These are phyloP conservation scores for Cladosporium colombiae DNA, from an alignment of 2,329 filamentous ascomycete species.

Conservation along the genomic window DNA sequence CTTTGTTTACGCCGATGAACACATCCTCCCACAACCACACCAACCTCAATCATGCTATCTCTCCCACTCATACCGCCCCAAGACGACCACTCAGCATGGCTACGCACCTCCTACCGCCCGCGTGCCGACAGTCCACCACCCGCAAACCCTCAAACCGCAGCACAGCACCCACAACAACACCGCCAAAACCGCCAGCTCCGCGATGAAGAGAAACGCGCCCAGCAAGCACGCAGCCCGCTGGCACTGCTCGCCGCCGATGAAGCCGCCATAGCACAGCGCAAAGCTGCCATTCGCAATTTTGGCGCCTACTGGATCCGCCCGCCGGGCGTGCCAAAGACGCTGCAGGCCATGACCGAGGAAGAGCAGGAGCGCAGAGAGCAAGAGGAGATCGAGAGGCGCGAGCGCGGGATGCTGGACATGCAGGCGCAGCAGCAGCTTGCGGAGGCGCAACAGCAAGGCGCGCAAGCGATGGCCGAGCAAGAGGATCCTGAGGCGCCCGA, in stretches of 20 bases:
- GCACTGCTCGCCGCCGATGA: conserved; percentile 75
- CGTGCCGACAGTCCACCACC: conserved; percentile 26
- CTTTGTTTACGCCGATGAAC: conserved; percentile 12
- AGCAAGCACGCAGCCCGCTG: conserved; percentile 58
- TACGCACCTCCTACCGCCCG: conserved; percentile 13
- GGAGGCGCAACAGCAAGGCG: conserved; percentile 42
- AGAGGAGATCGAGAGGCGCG: conserved; percentile 69
- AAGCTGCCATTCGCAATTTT: conserved; percentile 80
- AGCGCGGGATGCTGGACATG: conserved; percentile 71
- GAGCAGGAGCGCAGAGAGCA: conserved; percentile 85
- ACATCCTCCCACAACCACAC: not conserved
- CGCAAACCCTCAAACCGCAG: conserved; percentile 32
- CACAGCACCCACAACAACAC: conserved; percentile 21
- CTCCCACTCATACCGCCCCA: conserved; percentile 37
- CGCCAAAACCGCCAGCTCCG: conserved; percentile 33
- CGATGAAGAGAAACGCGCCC: conserved; percentile 35
- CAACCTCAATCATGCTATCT: conserved; percentile 31
- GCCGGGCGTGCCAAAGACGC: conserved; percentile 82
- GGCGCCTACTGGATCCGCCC: conserved; percentile 89
- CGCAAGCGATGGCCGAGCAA: conserved; percentile 43
- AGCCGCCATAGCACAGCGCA: conserved; percentile 71
- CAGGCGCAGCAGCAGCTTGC: conserved; percentile 63
- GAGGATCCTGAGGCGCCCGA: conserved; percentile 47
- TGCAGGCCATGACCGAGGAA: conserved; percentile 88
- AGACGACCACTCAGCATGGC: conserved; percentile 28